Conservation (phyloP, 768 basidiomycete species). For the Mycena crocata region DNA sequence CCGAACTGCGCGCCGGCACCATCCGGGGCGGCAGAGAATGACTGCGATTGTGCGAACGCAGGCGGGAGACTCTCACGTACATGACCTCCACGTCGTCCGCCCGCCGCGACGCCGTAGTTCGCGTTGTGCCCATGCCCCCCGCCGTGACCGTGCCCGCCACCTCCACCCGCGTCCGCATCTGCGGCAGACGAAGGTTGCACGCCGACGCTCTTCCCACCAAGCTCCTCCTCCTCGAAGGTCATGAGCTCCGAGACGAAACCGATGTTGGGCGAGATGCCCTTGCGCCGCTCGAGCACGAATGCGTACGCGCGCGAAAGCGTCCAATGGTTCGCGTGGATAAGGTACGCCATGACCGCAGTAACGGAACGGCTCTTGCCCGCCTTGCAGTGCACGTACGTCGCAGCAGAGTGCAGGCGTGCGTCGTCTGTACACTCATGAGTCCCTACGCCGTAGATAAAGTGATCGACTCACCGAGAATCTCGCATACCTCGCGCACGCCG, state of each 20-base stretch:
- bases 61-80: conserved; percentile 83
- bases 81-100: conserved; percentile 69
- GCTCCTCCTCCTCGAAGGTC: conserved; percentile 93
- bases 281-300: conserved; percentile 92
- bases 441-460: background rate
- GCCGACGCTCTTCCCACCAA: conserved; percentile 81
- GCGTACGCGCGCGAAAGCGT: conserved; percentile 90
- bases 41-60: conserved; percentile 46
- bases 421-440: conserved; percentile 69
- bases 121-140: conserved; percentile 41
- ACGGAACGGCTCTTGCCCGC: conserved; percentile 96
- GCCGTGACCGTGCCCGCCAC: conserved; percentile 30
- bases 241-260: conserved; percentile 98
- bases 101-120: conserved; percentile 58
- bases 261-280: conserved; percentile 96
- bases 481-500: conserved; percentile 87
- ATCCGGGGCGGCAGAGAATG: conserved; percentile 31
- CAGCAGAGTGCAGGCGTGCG: conserved; percentile 87
- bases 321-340: conserved; percentile 98
- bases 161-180: conserved; percentile 36
- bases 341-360: conserved; percentile 96
- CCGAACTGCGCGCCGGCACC: conserved; percentile 23
- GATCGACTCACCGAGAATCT: conserved; percentile 82
- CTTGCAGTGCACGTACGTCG: conserved; percentile 96
- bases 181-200: conserved; percentile 59